A percentile compares a stretch with the other conserved stretches of the same genome.
phyloP scores from a whole-genome alignment of 176 grass and related monocot genomes.

The Urochloa ruziziensis region DNA sequence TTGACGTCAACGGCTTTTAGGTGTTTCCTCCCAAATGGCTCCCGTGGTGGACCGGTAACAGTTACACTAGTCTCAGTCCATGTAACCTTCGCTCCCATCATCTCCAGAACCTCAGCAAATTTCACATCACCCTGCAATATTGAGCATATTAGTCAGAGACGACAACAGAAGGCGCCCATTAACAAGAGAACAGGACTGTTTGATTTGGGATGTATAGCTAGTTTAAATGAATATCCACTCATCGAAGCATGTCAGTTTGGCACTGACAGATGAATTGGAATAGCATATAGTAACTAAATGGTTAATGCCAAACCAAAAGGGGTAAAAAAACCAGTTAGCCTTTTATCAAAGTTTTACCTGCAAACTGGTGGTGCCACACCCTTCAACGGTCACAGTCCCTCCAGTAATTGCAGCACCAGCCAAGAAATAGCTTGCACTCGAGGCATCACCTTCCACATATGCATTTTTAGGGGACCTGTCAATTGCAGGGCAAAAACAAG shows the following conservation, averaged over 20 bases:
- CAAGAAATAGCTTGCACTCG: conserved; percentile 99
- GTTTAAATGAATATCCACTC: neutral
- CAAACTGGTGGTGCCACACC: conserved; percentile 90
- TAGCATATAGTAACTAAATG: neutral
- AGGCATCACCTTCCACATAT: conserved; percentile 99
- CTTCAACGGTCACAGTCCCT: conserved; percentile 92
- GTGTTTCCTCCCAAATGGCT: conserved; percentile 70
- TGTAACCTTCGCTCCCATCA: conserved; percentile 96
- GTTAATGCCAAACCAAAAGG: neutral
- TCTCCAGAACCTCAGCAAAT: conserved; percentile 95
- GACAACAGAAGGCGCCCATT: neutral
- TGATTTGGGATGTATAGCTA: neutral
- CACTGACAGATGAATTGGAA: neutral
- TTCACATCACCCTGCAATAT: conserved; percentile 89
- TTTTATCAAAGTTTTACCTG: conserved; percentile 48
- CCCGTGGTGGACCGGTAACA: conserved; percentile 76
- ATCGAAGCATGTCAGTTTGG: neutral
- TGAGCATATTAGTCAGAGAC: neutral
- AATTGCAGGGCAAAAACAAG: neutral
- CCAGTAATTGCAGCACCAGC: conserved; percentile 97
- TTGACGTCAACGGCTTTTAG: conserved; percentile 90
- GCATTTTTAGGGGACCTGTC: conserved; percentile 80
- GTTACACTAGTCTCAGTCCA: conserved; percentile 95
- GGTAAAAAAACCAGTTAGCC: neutral
- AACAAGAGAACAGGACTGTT: neutral